Conservation (phyloP, 257 asterid species). For the Solanum rostratum region DNA sequence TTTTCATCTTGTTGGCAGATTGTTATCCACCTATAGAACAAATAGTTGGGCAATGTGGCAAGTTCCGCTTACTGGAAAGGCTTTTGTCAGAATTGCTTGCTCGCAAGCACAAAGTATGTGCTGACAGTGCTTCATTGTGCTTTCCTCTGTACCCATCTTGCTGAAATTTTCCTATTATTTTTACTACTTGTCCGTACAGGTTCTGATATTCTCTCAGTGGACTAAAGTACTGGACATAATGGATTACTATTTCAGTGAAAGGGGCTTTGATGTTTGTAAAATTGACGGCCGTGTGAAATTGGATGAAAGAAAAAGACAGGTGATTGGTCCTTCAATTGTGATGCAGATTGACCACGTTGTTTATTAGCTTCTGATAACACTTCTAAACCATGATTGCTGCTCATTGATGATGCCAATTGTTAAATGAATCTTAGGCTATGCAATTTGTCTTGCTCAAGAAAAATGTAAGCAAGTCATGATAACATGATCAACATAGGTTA, state of each 20-base stretch:
- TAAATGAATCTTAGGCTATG: background rate
- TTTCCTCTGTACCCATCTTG: background rate
- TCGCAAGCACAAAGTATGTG: slow-evolving; percentile 74
- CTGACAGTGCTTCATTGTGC: background rate
- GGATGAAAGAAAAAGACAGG: slow-evolving; percentile 76
- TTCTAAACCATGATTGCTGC: background rate
- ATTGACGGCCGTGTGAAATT: slow-evolving; percentile 87
- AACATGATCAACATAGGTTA: background rate
- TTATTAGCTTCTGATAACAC: background rate
- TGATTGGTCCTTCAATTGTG: slow-evolving; percentile 2
- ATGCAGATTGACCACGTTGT: background rate
- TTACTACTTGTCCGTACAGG: slow-evolving; percentile 31
- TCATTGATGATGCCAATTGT: background rate
- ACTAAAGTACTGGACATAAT: slow-evolving; percentile 86
- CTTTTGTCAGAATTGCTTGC: slow-evolving; percentile 59
- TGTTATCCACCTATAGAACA: slow-evolving; percentile 68
- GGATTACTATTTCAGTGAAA: slow-evolving; percentile 92
- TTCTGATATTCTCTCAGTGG: slow-evolving; percentile 95
- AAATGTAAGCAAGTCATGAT: background rate
- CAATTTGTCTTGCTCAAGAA: background rate
- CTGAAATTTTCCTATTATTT: background rate
- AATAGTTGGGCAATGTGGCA: slow-evolving; percentile 92
- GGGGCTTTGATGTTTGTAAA: slow-evolving; percentile 67
- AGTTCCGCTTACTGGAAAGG: slow-evolving; percentile 71
- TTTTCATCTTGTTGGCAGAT: slow-evolving; percentile 28